Evolutionary conservation across 306 rosid genomes (phyloP).

Genomic region (Vigna nakashimae): DNA sequence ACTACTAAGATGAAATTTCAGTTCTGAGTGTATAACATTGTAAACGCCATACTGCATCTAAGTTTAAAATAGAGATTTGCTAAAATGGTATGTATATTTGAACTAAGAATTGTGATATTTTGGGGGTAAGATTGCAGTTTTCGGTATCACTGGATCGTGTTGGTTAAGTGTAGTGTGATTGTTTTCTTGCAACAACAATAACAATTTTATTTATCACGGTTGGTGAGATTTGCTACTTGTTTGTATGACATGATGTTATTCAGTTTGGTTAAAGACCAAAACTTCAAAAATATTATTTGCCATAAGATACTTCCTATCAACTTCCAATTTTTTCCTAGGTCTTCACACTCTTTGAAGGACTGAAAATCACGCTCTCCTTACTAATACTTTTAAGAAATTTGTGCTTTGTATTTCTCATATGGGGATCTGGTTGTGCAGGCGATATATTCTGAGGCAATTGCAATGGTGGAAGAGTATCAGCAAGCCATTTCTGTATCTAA

Average conservation of each 20-base stretch:
- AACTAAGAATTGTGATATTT: not conserved
- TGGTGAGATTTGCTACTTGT: not conserved
- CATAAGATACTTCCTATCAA: not conserved
- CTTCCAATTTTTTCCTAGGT: not conserved
- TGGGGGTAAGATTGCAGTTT: constrained; percentile 1
- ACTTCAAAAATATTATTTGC: not conserved
- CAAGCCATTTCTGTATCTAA: constrained; percentile 72
- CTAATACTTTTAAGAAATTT: not conserved
- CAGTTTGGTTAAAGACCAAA: not conserved
- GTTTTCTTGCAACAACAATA: too few relatives aligned
- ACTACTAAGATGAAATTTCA: not conserved
- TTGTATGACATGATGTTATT: not conserved
- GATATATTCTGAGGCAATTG: constrained; percentile 80
- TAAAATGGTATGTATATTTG: not conserved
- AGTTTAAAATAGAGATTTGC: not conserved
- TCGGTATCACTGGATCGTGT: not conserved
- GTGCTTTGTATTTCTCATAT: constrained; percentile 15
- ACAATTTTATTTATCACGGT: not conserved
- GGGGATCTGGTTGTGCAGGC: constrained; percentile 66
- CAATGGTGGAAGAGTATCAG: constrained; percentile 91
- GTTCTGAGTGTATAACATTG: not conserved
- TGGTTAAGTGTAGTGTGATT: too few relatives aligned
- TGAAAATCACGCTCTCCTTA: not conserved
- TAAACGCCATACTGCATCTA: not conserved
- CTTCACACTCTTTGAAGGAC: not conserved